Conservation (phyloP, 495 filamentous ascomycete genomes). For the Bathelium albidoporum region DNA sequence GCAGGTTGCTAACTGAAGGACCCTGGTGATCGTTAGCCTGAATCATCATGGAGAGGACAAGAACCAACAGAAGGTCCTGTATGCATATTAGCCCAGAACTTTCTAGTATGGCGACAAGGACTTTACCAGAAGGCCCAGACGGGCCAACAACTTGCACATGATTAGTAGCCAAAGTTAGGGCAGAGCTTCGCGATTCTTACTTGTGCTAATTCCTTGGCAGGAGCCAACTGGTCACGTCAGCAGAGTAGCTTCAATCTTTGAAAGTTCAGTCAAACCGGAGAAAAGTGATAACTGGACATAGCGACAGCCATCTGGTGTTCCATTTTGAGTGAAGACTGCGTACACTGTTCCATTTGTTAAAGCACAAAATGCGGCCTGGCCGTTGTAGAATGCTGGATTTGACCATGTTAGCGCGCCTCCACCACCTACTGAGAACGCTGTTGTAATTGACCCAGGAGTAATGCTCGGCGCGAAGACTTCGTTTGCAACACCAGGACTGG, state of each 20-base stretch:
- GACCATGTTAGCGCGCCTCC: constrained; percentile 6
- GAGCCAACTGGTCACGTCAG: background rate
- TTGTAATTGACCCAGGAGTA: constrained; percentile 9
- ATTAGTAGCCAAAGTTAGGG: background rate
- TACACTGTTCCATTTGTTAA: constrained; percentile 12
- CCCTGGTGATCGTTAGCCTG: background rate
- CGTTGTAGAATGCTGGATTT: constrained; percentile 12
- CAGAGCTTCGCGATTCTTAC: background rate
- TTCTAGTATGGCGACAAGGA: background rate
- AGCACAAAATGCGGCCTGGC: constrained; percentile 11
- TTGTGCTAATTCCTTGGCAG: constrained; percentile 7
- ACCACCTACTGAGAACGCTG: constrained; percentile 10
- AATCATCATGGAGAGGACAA: background rate
- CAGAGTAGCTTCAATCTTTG: background rate
- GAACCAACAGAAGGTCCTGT: background rate
- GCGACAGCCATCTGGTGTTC: constrained; percentile 8
- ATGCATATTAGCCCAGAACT: background rate
- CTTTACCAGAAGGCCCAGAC: background rate
- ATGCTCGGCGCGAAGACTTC: constrained; percentile 10
- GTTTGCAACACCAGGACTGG: constrained; percentile 6
- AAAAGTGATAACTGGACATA: constrained; percentile 11
- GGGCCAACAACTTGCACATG: background rate
- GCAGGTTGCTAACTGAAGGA: background rate
- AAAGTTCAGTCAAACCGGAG: background rate
- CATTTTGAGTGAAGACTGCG: constrained; percentile 12